phyloP scores from a whole-genome alignment of 108 stramenopile species.

The Parietichytrium sp. region DNA sequence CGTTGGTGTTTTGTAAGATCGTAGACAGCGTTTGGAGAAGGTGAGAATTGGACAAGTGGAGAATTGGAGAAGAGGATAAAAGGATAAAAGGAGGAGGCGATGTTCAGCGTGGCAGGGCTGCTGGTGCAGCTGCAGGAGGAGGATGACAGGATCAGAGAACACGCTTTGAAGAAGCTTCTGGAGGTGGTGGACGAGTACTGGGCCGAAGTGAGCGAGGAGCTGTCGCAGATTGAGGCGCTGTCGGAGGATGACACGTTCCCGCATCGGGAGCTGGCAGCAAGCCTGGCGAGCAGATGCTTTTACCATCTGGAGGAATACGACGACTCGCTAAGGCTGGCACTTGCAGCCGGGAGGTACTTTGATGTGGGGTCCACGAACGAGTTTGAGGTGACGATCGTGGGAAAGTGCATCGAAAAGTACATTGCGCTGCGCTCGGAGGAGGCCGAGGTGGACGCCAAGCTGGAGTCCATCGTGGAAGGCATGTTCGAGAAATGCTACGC shows the following conservation, averaged over 20 bases:
- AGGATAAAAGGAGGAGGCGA: too few relatives aligned
- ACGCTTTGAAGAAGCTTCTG: slow-evolving; percentile 53
- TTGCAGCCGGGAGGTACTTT: slow-evolving; percentile 58
- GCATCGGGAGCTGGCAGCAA: slow-evolving; percentile 70
- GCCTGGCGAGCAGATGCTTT: slow-evolving; percentile 78
- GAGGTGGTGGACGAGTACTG: slow-evolving; percentile 59
- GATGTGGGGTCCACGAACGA: slow-evolving; percentile 53
- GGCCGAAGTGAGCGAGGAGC: slow-evolving; percentile 61
- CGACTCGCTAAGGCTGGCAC: slow-evolving; percentile 82
- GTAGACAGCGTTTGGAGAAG: too few relatives aligned
- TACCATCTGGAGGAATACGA: slow-evolving; percentile 95
- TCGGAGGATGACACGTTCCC: slow-evolving; percentile 58
- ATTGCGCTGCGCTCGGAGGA: slow-evolving; percentile 49
- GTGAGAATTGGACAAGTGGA: too few relatives aligned
- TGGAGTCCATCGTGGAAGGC: slow-evolving; percentile 80
- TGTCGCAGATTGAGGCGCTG: slow-evolving; percentile 62
- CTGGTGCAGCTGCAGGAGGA: slow-evolving; percentile 59
- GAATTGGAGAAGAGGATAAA: too few relatives aligned
- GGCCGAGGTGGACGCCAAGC: slow-evolving; percentile 70
- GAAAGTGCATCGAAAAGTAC: slow-evolving; percentile 76
- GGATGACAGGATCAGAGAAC: slow-evolving; percentile 45
- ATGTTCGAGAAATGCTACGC: slow-evolving; percentile 86
- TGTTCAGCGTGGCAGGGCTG: slow-evolving; percentile 46
- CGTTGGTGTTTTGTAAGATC: too few relatives aligned
- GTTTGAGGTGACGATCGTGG: slow-evolving; percentile 61